phyloP scores from a whole-genome alignment of 2,329 filamentous ascomycete genomes.

The Claviceps paspali region DNA sequence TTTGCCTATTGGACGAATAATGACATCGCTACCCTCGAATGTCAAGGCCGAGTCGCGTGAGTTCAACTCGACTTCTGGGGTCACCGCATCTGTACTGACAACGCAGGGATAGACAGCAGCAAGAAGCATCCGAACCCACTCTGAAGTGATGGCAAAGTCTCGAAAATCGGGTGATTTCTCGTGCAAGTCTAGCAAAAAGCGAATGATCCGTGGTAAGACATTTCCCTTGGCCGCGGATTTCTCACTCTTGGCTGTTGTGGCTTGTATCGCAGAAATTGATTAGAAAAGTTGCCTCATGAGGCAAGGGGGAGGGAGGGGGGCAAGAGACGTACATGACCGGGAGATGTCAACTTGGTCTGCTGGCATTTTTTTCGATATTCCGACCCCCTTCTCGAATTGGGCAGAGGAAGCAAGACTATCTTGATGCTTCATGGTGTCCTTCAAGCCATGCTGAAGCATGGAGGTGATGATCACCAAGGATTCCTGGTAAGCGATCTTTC shows the following conservation, averaged over 20 bases:
- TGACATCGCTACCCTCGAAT: constrained; percentile 75
- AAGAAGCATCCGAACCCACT: constrained; percentile 68
- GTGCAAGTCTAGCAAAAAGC: constrained; percentile 68
- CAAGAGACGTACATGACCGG: not conserved
- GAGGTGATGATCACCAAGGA: constrained; percentile 64
- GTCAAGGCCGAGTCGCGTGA: constrained; percentile 66
- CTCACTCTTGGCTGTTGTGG: constrained; percentile 25
- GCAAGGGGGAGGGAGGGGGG: not conserved
- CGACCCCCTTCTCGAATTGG: constrained; percentile 3
- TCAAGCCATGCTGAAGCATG: constrained; percentile 78
- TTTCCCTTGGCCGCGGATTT: constrained; percentile 36
- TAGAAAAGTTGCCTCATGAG: not conserved
- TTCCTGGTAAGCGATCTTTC: constrained; percentile 59
- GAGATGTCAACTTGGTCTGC: not conserved
- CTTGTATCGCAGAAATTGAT: constrained; percentile 7
- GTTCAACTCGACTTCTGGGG: constrained; percentile 73
- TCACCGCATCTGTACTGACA: constrained; percentile 71
- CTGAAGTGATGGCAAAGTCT: constrained; percentile 66
- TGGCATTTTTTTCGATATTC: not conserved
- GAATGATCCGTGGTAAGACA: constrained; percentile 60
- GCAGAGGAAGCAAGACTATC: constrained; percentile 42
- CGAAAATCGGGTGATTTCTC: constrained; percentile 61
- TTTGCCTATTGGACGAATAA: constrained; percentile 54
- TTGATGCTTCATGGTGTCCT: constrained; percentile 49
- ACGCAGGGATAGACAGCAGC: constrained; percentile 74